These are phyloP conservation scores for Pelargonium nanum DNA, from an alignment of 345 rosid species.

Conservation along the genomic window DNA sequence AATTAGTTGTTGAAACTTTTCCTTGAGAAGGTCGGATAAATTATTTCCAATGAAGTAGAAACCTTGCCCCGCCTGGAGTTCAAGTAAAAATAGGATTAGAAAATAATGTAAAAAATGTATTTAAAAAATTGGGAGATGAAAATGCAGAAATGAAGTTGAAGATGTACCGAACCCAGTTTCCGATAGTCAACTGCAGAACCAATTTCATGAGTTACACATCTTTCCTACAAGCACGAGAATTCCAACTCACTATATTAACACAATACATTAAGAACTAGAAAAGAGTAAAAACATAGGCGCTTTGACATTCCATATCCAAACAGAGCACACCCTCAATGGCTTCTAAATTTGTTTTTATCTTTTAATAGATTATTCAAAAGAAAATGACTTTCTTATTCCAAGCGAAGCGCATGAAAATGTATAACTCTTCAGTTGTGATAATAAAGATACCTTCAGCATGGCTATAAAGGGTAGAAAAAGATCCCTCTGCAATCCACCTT, in stretches of 20 bases:
- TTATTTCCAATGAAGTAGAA: slow-evolving; percentile 75
- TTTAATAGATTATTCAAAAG: too few relatives aligned
- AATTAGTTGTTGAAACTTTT: slow-evolving; percentile 57
- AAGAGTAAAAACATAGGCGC: background rate
- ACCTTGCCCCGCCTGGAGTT: slow-evolving; percentile 70
- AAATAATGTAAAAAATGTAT: slow-evolving; percentile 6
- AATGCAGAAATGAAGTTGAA: slow-evolving; percentile 12
- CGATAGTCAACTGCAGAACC: slow-evolving; percentile 86
- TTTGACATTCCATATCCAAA: too few relatives aligned
- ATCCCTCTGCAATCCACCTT: slow-evolving; percentile 96
- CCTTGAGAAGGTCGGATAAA: slow-evolving; percentile 42
- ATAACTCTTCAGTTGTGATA: background rate
- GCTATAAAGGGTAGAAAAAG: slow-evolving; percentile 87
- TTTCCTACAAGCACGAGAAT: slow-evolving; percentile 38
- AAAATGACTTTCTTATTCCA: too few relatives aligned
- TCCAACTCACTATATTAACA: background rate
- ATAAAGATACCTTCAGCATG: slow-evolving; percentile 55
- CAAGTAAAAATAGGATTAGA: background rate
- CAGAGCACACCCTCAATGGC: too few relatives aligned
- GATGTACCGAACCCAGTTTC: slow-evolving; percentile 71
- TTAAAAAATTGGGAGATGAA: slow-evolving; percentile 1
- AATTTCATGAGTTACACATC: slow-evolving; percentile 72
- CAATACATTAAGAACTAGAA: background rate
- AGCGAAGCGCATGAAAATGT: too few relatives aligned
- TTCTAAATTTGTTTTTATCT: too few relatives aligned